Evolutionary conservation across 2,329 filamentous ascomycete genomes (phyloP).

Genomic region (Diplodia sapinea): DNA sequence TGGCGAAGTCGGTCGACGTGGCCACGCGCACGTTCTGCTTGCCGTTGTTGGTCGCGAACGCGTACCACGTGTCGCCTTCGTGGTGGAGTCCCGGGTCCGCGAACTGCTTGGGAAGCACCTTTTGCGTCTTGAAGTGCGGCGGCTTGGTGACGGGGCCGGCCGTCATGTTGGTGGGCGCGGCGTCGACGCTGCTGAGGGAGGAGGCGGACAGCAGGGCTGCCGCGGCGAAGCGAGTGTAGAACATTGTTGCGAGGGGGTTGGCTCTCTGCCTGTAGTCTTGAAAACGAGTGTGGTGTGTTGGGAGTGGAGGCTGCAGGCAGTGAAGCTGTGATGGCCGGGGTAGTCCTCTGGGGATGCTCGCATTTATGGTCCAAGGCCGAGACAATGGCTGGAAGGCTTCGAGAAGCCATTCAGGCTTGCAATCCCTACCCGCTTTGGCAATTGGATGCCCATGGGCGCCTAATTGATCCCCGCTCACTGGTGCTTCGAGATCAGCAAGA

Average conservation of each 20-base stretch:
- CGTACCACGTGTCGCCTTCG: constrained; percentile 45
- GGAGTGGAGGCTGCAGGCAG: neutral
- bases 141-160: constrained; percentile 2
- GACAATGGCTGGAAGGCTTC: constrained; percentile 1
- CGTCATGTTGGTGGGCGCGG: constrained; percentile 23
- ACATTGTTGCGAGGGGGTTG: constrained; percentile 10
- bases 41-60: constrained; percentile 43
- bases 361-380: constrained; percentile 5
- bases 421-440: constrained; percentile 13
- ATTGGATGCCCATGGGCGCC: constrained; percentile 23
- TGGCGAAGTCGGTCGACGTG: constrained; percentile 44
- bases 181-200: neutral
- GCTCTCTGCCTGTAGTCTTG: neutral
- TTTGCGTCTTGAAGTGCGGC: constrained; percentile 16
- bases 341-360: constrained; percentile 1
- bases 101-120: constrained; percentile 36
- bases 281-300: no score
- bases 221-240: constrained; percentile 21
- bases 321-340: constrained; percentile 2
- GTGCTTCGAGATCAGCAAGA: constrained; percentile 7
- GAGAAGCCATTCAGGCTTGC: constrained; percentile 17
- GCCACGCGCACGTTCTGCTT: constrained; percentile 47
- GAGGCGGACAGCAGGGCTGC: constrained; percentile 19
- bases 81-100: constrained; percentile 46
- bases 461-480: constrained; percentile 10